Percentiles rank a stretch among this genome's conserved stretches.
Conservation (phyloP, 345 rosid genomes). For the Odontarrhena argentea region DNA sequence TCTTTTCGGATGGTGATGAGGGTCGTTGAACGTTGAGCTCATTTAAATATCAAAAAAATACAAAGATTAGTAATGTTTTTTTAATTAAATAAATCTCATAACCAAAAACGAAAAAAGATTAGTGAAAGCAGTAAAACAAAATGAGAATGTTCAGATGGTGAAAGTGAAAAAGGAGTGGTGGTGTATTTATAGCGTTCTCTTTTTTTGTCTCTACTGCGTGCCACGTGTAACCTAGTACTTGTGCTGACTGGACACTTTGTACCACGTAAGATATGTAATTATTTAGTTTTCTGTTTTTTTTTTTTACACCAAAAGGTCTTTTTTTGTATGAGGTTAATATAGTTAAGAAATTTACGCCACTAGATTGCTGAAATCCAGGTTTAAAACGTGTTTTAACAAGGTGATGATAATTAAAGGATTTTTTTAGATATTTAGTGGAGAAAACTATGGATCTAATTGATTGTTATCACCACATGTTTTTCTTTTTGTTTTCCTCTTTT, state of each 20-base stretch:
- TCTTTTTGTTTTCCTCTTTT: background rate
- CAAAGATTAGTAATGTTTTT: constrained; percentile 6
- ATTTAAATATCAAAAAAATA: background rate
- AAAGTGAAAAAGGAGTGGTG: constrained; percentile 11
- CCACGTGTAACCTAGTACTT: constrained; percentile 28
- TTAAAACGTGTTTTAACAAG: background rate
- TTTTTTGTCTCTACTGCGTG: background rate
- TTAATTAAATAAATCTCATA: constrained; percentile 1
- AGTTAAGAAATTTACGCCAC: constrained; percentile 35
- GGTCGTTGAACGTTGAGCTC: constrained; percentile 33
- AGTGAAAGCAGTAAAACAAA: constrained; percentile 12
- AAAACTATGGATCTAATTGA: constrained; percentile 24
- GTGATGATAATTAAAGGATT: constrained; percentile 18
- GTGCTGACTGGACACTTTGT: constrained; percentile 11
- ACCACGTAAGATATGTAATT: constrained; percentile 24
- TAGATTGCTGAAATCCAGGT: constrained; percentile 34
- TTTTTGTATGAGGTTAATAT: constrained; percentile 13
- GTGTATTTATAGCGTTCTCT: constrained; percentile 25
- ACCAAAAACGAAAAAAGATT: background rate
- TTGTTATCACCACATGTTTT: constrained; percentile 11
- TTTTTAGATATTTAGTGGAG: constrained; percentile 20
- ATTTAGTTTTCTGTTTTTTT: background rate
- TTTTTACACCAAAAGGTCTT: too few relatives aligned
- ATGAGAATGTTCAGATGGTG: background rate
- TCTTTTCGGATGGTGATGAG: constrained; percentile 28